phyloP scores from a whole-genome alignment of 148 eudicot genomes.

The Chenopodium suecicum region DNA sequence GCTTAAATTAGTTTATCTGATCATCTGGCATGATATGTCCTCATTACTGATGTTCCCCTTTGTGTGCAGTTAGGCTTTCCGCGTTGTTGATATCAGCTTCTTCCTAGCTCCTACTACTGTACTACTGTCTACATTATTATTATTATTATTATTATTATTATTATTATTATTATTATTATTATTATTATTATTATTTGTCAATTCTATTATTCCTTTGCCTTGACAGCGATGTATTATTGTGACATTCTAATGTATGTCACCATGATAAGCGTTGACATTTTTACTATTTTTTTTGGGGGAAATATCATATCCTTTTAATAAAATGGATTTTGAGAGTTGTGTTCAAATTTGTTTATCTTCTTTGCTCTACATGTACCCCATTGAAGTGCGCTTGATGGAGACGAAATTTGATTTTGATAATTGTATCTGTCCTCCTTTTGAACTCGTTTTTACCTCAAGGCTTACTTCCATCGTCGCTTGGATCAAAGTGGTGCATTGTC shows the following conservation, averaged over 20 bases:
- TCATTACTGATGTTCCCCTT: constrained; percentile 36
- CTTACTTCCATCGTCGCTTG: too few relatives aligned
- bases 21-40: constrained; percentile 33
- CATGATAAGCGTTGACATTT: constrained; percentile 30
- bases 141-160: neutral
- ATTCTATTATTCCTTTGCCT: neutral
- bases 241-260: neutral
- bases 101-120: neutral
- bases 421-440: too few relatives aligned
- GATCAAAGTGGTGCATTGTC: too few relatives aligned
- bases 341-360: neutral
- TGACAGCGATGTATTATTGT: neutral
- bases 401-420: too few relatives aligned
- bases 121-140: neutral
- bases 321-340: neutral
- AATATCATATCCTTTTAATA: neutral
- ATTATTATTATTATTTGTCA: neutral
- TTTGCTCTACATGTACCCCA: neutral
- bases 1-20: neutral
- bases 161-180: neutral
- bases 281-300: neutral
- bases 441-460: too few relatives aligned
- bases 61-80: constrained; percentile 29
- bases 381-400: neutral
- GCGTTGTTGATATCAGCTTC: constrained; percentile 24